phyloP scores from a whole-genome alignment of 345 rosid species.

The Physaria fendleri region DNA sequence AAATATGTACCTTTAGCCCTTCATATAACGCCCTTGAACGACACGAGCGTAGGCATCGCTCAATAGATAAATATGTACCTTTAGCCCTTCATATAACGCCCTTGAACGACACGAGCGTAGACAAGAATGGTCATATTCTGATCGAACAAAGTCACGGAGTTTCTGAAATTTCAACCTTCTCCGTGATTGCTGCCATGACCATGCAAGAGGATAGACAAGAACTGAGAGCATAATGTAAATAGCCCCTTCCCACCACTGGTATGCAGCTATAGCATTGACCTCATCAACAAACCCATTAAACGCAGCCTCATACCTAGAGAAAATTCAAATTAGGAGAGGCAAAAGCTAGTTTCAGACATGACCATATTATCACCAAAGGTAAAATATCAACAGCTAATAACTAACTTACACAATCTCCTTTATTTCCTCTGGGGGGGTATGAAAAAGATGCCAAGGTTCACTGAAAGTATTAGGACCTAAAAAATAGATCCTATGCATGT shows the following conservation, averaged over 20 bases:
- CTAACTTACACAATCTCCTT: conserved; percentile 74
- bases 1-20: conserved; percentile 68
- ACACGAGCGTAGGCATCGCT: conserved; percentile 94
- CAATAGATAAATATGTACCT: conserved; percentile 44
- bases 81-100: conserved; percentile 89
- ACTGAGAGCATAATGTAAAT: conserved; percentile 60
- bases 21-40: conserved; percentile 95
- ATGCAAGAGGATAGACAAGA: conserved; percentile 84
- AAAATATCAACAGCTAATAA: background rate
- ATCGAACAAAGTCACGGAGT: conserved; percentile 91
- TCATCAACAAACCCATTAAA: conserved; percentile 83
- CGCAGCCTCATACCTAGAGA: conserved; percentile 75
- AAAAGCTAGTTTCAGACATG: background rate
- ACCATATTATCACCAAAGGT: background rate
- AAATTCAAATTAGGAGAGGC: conserved; percentile 6
- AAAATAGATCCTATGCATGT: conserved; percentile 84
- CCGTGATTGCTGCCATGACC: conserved; percentile 86
- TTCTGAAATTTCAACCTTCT: conserved; percentile 71
- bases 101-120: conserved; percentile 95
- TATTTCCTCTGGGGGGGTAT: conserved; percentile 77
- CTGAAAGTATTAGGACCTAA: conserved; percentile 87
- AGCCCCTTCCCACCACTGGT: conserved; percentile 98
- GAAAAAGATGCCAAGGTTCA: conserved; percentile 86
- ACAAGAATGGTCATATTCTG: conserved; percentile 95
- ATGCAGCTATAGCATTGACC: conserved; percentile 77